Evolutionary conservation across 2,329 filamentous ascomycete species (phyloP).

Genomic region (Tothia fuscella): DNA sequence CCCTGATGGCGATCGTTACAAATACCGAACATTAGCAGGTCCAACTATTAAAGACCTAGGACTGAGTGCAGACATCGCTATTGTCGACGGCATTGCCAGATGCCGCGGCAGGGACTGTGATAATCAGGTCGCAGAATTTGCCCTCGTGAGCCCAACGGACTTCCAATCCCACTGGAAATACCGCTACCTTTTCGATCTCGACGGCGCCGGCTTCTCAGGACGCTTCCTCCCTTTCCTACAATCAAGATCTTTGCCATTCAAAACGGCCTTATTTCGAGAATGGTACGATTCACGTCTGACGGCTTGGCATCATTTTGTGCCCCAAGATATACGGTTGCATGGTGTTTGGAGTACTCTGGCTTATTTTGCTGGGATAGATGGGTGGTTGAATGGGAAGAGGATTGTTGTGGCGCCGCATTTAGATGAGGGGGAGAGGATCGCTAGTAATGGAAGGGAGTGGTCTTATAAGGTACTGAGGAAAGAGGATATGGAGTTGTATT

Average conservation of each 20-base stretch:
- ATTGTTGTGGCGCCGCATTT: slow-evolving; percentile 18
- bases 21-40: slow-evolving; percentile 31
- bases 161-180: slow-evolving; percentile 51
- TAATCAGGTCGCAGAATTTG: slow-evolving; percentile 42
- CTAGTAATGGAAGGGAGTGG: slow-evolving; percentile 21
- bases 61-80: slow-evolving; percentile 44
- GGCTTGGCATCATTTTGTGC: slow-evolving; percentile 73
- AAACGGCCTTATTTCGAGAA: slow-evolving; percentile 60
- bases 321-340: slow-evolving; percentile 61
- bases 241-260: slow-evolving; percentile 56
- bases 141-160: slow-evolving; percentile 31
- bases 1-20: not conserved
- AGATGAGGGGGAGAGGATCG: slow-evolving; percentile 23
- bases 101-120: slow-evolving; percentile 42
- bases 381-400: slow-evolving; percentile 13
- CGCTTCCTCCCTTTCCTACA: slow-evolving; percentile 53
- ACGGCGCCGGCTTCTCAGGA: slow-evolving; percentile 55
- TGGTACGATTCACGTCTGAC: slow-evolving; percentile 67
- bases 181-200: slow-evolving; percentile 60
- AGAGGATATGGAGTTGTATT: slow-evolving; percentile 16
- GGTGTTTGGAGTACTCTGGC: slow-evolving; percentile 61
- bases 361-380: slow-evolving; percentile 53
- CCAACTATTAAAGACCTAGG: slow-evolving; percentile 41
- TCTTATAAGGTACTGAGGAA: slow-evolving; percentile 22
- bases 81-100: slow-evolving; percentile 47